phyloP scores from a whole-genome alignment of 139 green algal genomes.

The Mesostigma viride region DNA sequence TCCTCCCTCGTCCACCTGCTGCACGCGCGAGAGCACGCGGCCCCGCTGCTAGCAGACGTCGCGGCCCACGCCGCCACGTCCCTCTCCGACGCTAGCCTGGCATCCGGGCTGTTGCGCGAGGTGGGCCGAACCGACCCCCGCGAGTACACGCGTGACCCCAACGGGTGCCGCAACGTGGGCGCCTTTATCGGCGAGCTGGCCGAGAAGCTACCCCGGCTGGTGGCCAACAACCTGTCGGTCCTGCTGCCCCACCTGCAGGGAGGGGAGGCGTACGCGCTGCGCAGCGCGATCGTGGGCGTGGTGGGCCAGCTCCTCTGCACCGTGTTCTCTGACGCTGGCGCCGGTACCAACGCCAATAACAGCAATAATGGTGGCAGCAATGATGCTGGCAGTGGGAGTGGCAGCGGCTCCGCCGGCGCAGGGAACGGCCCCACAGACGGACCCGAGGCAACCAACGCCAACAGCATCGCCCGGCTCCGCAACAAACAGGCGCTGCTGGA shows the following conservation, averaged over 20 bases:
- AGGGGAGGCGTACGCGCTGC: constrained; percentile 56
- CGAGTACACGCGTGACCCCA: constrained; percentile 25
- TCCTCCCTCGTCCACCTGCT: constrained; percentile 47
- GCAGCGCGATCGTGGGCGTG: constrained; percentile 51
- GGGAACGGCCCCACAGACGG: neutral
- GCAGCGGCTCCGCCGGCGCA: neutral
- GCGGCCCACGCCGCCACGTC: constrained; percentile 33
- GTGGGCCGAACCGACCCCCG: constrained; percentile 47
- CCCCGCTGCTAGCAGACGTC: constrained; percentile 44
- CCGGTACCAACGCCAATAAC: constrained; percentile 2
- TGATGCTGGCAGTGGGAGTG: neutral
- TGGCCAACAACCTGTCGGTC: constrained; percentile 32
- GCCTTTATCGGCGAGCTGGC: constrained; percentile 40
- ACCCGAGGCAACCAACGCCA: neutral
- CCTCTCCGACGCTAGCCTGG: constrained; percentile 45
- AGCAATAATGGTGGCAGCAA: neutral
- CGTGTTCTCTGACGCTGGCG: constrained; percentile 10
- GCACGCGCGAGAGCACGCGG: constrained; percentile 59
- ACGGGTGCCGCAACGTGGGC: constrained; percentile 21
- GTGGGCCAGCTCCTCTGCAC: constrained; percentile 36
- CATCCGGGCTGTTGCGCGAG: constrained; percentile 50
- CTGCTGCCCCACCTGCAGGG: constrained; percentile 57
- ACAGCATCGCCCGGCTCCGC: constrained; percentile 35
- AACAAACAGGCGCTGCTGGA: constrained; percentile 67
- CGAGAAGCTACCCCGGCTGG: constrained; percentile 27